phyloP scores from a whole-genome alignment of 2,329 filamentous ascomycete species.

The Pyricularia grisea region DNA sequence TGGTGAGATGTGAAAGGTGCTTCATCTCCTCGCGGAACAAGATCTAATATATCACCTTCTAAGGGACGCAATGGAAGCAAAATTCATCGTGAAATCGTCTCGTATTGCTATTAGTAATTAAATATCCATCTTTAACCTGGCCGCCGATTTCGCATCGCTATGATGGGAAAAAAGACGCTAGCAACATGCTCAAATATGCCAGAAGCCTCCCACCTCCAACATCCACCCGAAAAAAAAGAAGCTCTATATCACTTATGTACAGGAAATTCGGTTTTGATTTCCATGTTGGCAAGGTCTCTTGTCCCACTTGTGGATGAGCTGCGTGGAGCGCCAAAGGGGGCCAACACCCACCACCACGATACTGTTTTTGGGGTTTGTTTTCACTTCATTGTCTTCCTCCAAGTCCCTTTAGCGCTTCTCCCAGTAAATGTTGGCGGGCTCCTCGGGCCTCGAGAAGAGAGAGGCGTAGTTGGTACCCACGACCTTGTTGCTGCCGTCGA shows the following conservation, averaged over 20 bases:
- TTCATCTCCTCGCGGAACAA: no score
- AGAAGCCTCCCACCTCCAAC: neutral
- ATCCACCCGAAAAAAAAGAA: neutral
- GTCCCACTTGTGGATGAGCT: neutral
- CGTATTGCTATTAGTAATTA: neutral
- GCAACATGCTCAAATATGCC: neutral
- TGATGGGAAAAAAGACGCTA: neutral
- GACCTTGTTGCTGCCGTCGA: slow-evolving; percentile 59
- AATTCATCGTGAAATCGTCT: neutral
- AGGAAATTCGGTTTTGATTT: neutral
- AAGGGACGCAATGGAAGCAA: no score
- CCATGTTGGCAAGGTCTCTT: neutral
- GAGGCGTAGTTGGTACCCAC: slow-evolving; percentile 60
- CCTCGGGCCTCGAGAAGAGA: slow-evolving; percentile 64
- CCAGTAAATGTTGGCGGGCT: slow-evolving; percentile 65
- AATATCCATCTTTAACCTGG: neutral
- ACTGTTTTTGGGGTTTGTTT: neutral
- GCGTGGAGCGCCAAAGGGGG: no score
- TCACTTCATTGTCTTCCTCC: neutral
- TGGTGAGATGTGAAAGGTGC: neutral
- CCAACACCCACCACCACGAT: no score
- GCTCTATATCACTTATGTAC: neutral
- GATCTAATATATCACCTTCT: no score
- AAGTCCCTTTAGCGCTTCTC: slow-evolving; percentile 45
- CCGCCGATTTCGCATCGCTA: neutral